Base-by-base conservation (phyloP, 305 asterid genomes). In the Coffea humblotiana region DNA sequence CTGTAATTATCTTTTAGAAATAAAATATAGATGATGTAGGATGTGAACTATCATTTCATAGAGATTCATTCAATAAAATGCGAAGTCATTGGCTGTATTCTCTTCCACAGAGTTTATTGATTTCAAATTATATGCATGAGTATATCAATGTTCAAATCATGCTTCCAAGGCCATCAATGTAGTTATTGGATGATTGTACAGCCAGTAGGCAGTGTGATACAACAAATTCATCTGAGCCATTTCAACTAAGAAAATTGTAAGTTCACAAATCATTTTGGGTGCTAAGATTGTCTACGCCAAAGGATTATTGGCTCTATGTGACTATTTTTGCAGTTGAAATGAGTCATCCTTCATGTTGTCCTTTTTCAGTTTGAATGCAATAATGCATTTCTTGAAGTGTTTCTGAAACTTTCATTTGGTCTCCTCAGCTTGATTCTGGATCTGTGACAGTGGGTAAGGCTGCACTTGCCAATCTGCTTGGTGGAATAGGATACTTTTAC, bases 401-500 rank as follows among this genome's bases (percentile, higher is more conserved):
- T 64, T 80, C 78, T 81, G 78, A 83, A 66, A 78, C 35, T 80
- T 78, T 81, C 56, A 74, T 80, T 81, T 84, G 80, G 35, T 78
- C 84, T 78, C 88, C 89, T 86, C 93, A 93, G 99, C 92, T 90
- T 77, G 88, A 88, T 81, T 79, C 90, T 84, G 93, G 87, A 80
- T 84, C 97, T 83, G 81, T 85, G 74, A 81, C 85, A 73, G 95
- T 90, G 80, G 94, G 92, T 83, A 92, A 91, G 89, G 97, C 94
- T 83, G 92, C 99, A 83, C 89, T 96, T 13, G 97, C 92, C 25
- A 94, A 94, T 85, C 82, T 94, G 92, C 88, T 96, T 88, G 98
- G 99, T 75, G 99, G 98, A 77, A 88, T 94, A 88, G 98, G 97
- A 81, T 92, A 96, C 88, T 96, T 88, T 82, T 96, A 89, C 76